These are phyloP conservation scores for Citrus maxima DNA, from an alignment of 345 rosid genomes.

Conservation along the genomic window DNA sequence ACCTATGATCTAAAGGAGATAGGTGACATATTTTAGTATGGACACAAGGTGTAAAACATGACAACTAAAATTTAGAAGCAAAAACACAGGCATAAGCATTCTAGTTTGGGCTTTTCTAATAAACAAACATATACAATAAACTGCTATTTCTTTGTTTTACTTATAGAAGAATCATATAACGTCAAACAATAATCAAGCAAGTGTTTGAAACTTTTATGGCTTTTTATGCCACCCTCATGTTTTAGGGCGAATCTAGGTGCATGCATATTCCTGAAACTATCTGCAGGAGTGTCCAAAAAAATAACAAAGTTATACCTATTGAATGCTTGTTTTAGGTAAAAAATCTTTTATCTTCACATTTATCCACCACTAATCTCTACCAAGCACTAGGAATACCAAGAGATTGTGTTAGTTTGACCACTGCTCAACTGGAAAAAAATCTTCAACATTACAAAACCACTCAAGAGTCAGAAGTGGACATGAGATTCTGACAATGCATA, in stretches of 20 bases:
- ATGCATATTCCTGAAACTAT: neutral
- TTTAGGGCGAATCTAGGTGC: neutral
- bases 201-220: neutral
- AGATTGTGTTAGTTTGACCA: neutral
- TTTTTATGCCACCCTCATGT: neutral
- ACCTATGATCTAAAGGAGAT: too few relatives aligned
- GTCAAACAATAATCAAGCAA: neutral
- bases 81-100: too few relatives aligned
- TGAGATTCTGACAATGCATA: neutral
- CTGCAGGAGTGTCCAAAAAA: neutral
- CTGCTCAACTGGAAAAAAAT: neutral
- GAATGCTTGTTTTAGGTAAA: too few relatives aligned
- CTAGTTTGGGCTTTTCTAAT: too few relatives aligned
- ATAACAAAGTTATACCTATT: neutral
- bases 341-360: neutral
- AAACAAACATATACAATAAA: neutral
- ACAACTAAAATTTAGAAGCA: too few relatives aligned
- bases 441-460: neutral
- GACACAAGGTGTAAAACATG: too few relatives aligned
- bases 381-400: too few relatives aligned
- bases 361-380: neutral
- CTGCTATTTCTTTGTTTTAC: neutral
- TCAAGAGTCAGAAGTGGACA: neutral
- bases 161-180: neutral
- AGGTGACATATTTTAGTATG: too few relatives aligned